phyloP scores from a whole-genome alignment of 179 eudicot species.

The Amaranthus tricolor region DNA sequence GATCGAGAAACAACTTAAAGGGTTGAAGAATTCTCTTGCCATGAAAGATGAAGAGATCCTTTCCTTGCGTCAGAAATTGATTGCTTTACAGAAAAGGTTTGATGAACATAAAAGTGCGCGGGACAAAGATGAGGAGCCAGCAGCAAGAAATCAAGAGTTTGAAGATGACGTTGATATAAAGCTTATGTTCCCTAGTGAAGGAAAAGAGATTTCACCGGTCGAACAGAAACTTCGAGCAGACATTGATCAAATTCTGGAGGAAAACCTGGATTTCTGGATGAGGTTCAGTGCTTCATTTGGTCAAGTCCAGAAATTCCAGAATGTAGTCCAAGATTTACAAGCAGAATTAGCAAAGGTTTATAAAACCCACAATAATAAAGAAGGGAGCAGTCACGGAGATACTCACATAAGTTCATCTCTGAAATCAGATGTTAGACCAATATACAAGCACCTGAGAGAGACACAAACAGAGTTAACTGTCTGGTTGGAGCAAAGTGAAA shows the following conservation, averaged over 20 bases:
- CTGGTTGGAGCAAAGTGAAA: slow-evolving; percentile 63
- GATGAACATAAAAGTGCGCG: slow-evolving; percentile 32
- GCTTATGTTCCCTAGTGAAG: slow-evolving; percentile 24
- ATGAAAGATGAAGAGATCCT: slow-evolving; percentile 68
- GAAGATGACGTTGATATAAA: slow-evolving; percentile 40
- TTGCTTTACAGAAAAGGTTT: slow-evolving; percentile 33
- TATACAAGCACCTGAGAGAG: slow-evolving; percentile 77
- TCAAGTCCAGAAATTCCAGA: slow-evolving; percentile 69
- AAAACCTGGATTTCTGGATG: slow-evolving; percentile 84
- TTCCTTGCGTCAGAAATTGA: slow-evolving; percentile 48
- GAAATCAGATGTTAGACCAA: slow-evolving; percentile 62
- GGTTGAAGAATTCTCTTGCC: slow-evolving; percentile 44
- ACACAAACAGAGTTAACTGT: slow-evolving; percentile 58
- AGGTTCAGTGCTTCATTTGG: slow-evolving; percentile 70
- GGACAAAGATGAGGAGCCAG: slow-evolving; percentile 18
- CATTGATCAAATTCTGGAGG: slow-evolving; percentile 69
- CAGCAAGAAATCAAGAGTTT: slow-evolving; percentile 21
- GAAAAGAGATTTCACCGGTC: slow-evolving; percentile 40
- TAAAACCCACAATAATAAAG: slow-evolving; percentile 37
- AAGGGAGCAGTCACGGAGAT: slow-evolving; percentile 36
- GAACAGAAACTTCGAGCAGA: slow-evolving; percentile 66
- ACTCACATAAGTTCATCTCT: slow-evolving; percentile 19
- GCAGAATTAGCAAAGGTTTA: slow-evolving; percentile 52
- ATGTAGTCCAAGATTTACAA: slow-evolving; percentile 54
- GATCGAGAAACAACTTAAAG: slow-evolving; percentile 44